phyloP scores from a whole-genome alignment of 192 early-diverging fungal genomes.

The Podila verticillata region DNA sequence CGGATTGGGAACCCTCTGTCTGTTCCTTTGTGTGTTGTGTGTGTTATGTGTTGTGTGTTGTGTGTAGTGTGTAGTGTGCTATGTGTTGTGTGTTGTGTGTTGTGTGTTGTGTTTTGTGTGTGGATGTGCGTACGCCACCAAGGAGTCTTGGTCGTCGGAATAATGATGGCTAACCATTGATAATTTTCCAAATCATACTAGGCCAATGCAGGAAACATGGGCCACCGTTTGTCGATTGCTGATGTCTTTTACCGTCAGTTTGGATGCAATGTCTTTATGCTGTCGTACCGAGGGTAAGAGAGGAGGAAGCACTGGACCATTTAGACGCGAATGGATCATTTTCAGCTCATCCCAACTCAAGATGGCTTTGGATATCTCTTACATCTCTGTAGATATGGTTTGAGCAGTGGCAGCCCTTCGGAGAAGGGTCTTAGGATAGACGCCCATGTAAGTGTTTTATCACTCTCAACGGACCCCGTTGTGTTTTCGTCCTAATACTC shows the following conservation, averaged over 20 bases:
- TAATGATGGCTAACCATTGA: no score
- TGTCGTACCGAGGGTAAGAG: conserved; percentile 90
- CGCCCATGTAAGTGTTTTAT: conserved; percentile 68
- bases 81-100: no score
- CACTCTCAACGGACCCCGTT: neutral
- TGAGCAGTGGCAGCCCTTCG: conserved; percentile 83
- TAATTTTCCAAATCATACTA: neutral
- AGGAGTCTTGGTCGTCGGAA: no score
- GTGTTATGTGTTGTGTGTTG: neutral
- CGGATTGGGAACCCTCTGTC: neutral
- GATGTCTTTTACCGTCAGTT: conserved; percentile 71
- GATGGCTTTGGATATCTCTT: no score
- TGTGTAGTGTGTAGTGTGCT: no score
- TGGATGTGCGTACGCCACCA: neutral
- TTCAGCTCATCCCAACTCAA: no score
- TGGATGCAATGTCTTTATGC: conserved; percentile 92
- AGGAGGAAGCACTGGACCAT: no score
- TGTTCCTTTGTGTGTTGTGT: neutral
- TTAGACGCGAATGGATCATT: no score
- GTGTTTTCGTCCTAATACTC: neutral
- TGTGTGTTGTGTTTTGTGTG: neutral
- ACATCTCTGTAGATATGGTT: conserved; percentile 73
- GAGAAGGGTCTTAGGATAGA: conserved; percentile 93
- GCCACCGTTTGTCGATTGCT: conserved; percentile 95
- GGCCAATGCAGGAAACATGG: conserved; percentile 99